Evolutionary conservation across 2,329 filamentous ascomycete species (phyloP), one percentile per base, ranked within the genome.

Genomic region (Calonectria montana): DNA sequence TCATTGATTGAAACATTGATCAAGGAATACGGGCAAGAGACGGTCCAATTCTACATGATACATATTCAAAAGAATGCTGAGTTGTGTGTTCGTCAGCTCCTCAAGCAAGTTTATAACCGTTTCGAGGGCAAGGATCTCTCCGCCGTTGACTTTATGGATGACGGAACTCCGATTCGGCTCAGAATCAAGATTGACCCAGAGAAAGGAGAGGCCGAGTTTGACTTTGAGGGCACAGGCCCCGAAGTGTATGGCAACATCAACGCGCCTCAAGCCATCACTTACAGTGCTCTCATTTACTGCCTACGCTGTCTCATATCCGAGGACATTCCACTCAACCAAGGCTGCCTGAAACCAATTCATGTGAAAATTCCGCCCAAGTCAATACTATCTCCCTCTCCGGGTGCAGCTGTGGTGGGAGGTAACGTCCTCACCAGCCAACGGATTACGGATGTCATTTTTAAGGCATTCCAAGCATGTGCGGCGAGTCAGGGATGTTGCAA

Each of bases 241-340:
- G 93, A 97, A 82, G 93, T 95, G 1, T 94, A 94, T 77, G 93
- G 90, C 35, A 96, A 95, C 77, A 92, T 92, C 82, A 97, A 97
- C 78, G 94, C 94, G 0, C 94, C 94, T 0, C 90, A 94, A 82
- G 94, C 94, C 3, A 93, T 97, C 59, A 96, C 94, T 0, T 95
- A 94, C 83, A 93, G 91, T 8, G 94, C 94, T n/a, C 96, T 96
- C 75, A 96, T 97, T 75, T 97, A 97, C 86, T 96, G 94, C 77
- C 86, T 97, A 18, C 90, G 94, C 29, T 94, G 92, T 77, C 87
- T 97, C 68, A 95, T 97, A 74, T 92, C 90, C 10, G 91, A 94
- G 78, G 94, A 96, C 73, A 96, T 97, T 9, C 94, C 94, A 0
- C 86, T 97, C 4, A 97, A 97, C 81, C 94, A 97, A 82, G 94